Evolutionary conservation across 2,329 filamentous ascomycete genomes (phyloP).

Genomic region (Phaeosphaeria sp.): DNA sequence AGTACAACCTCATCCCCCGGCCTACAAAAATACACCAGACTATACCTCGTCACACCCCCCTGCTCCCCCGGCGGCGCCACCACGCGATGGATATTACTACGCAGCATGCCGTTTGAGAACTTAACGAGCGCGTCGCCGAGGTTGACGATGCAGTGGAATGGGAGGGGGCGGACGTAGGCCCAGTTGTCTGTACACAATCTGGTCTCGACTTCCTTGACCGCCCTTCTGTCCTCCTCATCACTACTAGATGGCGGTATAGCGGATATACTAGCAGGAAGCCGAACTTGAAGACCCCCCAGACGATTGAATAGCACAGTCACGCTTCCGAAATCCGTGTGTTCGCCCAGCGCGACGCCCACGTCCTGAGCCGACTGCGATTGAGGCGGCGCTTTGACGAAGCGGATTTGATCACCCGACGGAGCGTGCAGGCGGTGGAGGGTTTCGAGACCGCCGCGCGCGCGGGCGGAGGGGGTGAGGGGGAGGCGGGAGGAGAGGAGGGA

Average conservation of each 20-base stretch:
- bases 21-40: conserved; percentile 62
- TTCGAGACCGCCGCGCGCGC: neutral
- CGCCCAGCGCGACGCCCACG: conserved; percentile 55
- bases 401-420: conserved; percentile 61
- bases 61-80: conserved; percentile 58
- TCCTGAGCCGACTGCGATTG: conserved; percentile 53
- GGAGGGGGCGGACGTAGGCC: conserved; percentile 61
- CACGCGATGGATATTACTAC: conserved; percentile 58
- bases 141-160: conserved; percentile 57
- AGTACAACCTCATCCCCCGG: conserved; percentile 49
- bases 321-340: conserved; percentile 65
- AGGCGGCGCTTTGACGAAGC: conserved; percentile 59
- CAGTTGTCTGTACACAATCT: conserved; percentile 49
- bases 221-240: conserved; percentile 6
- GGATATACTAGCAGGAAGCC: conserved; percentile 48
- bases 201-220: no score
- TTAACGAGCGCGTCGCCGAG: conserved; percentile 58
- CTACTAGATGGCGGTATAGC: conserved; percentile 2
- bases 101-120: conserved; percentile 51
- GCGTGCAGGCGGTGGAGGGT: conserved; percentile 55
- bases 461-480: conserved; percentile 31
- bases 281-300: conserved; percentile 62
- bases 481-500: conserved; percentile 55
- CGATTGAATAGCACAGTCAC: conserved; percentile 65
- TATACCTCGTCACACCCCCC: conserved; percentile 49